phyloP scores from a whole-genome alignment of 345 rosid genomes.

The Barbarea vulgaris region DNA sequence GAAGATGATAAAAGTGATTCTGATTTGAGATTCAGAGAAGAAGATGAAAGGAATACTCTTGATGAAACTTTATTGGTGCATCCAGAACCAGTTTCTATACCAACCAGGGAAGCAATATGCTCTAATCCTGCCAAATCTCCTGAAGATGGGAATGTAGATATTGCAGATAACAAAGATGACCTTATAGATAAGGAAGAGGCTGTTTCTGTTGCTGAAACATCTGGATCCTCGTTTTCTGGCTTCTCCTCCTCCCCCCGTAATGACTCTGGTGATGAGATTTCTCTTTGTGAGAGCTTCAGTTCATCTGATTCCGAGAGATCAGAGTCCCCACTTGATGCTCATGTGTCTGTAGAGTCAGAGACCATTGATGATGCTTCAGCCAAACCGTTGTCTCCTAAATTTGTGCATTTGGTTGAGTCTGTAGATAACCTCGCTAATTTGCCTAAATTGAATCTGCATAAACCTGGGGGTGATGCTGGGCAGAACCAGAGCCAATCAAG shows the following conservation, averaged over 20 bases:
- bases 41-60: conserved; percentile 28
- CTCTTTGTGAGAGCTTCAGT: conserved; percentile 61
- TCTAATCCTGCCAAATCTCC: conserved; percentile 42
- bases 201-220: conserved; percentile 54
- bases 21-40: conserved; percentile 42
- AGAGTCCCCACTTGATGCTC: conserved; percentile 46
- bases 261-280: conserved; percentile 77
- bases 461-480: conserved; percentile 33
- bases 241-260: conserved; percentile 60
- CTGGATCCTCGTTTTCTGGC: conserved; percentile 72
- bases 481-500: conserved; percentile 39
- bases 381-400: conserved; percentile 66
- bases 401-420: conserved; percentile 67
- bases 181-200: conserved; percentile 50
- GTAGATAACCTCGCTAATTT: conserved; percentile 47
- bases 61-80: conserved; percentile 41
- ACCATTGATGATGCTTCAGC: conserved; percentile 46
- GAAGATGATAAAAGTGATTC: conserved; percentile 47
- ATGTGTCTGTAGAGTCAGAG: conserved; percentile 41
- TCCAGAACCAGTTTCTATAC: conserved; percentile 41
- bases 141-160: conserved; percentile 42
- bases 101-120: conserved; percentile 36
- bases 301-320: conserved; percentile 63
- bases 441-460: conserved; percentile 39
- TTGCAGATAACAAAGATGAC: conserved; percentile 48